Conservation (phyloP, 163 green algal genomes). For the Prototheca stagnorum region DNA sequence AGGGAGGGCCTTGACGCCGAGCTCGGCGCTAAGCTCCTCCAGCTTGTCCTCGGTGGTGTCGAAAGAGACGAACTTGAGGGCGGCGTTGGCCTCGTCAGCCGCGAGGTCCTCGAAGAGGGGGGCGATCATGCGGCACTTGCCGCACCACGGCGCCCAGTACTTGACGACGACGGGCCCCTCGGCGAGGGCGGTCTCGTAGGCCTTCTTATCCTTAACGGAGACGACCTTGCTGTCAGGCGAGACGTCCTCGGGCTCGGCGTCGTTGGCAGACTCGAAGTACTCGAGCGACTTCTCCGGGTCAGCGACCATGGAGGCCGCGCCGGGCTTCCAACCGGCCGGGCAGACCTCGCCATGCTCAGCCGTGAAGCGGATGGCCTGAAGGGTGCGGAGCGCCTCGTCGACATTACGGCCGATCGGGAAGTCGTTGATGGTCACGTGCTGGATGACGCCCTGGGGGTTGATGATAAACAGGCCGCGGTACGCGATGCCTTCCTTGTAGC, state of each 20-base stretch:
- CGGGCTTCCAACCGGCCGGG: conserved; percentile 74
- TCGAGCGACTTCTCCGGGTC: conserved; percentile 49
- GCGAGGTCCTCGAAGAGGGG: conserved; percentile 52
- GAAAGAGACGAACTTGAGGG: conserved; percentile 48
- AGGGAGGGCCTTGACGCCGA: conserved; percentile 55
- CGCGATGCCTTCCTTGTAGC: conserved; percentile 36
- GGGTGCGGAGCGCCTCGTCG: conserved; percentile 64
- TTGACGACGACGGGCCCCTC: conserved; percentile 26
- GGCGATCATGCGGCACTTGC: conserved; percentile 65
- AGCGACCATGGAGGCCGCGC: conserved; percentile 53
- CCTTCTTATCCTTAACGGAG: conserved; percentile 13
- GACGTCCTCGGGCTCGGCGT: no score
- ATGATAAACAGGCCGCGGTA: conserved; percentile 43
- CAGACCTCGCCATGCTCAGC: conserved; percentile 70
- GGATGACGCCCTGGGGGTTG: conserved; percentile 32
- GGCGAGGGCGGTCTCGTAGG: conserved; percentile 13
- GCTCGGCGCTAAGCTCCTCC: conserved; percentile 32
- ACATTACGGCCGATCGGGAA: conserved; percentile 61
- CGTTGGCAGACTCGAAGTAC: no score
- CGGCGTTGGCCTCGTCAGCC: conserved; percentile 4
- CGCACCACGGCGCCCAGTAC: conserved; percentile 41
- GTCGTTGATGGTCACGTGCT: conserved; percentile 60
- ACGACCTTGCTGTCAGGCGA: no score
- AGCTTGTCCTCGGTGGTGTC: conserved; percentile 51
- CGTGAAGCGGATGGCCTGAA: conserved; percentile 70